Conservation (phyloP, 345 rosid genomes). For the Salix brachista region DNA sequence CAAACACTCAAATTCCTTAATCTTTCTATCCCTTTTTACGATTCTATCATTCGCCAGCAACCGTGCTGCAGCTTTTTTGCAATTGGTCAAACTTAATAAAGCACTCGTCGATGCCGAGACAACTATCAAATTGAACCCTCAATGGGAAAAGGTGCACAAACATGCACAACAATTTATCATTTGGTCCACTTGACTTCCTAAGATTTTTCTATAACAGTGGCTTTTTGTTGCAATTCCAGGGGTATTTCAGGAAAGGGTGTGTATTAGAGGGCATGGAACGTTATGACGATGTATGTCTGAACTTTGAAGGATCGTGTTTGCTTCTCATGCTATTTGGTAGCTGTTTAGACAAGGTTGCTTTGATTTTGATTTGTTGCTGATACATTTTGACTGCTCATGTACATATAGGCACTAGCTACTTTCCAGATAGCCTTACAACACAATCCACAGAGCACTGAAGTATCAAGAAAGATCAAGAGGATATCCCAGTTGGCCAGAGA, state of each 20-base stretch:
- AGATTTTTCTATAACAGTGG: not conserved
- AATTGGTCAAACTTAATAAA: slow-evolving; percentile 82
- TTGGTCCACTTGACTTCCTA: not conserved
- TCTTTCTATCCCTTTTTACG: not conserved
- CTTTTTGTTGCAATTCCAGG: slow-evolving; percentile 41
- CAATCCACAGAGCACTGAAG: slow-evolving; percentile 85
- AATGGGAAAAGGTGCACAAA: slow-evolving; percentile 76
- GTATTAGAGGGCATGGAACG: slow-evolving; percentile 91
- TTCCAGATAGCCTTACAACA: slow-evolving; percentile 66
- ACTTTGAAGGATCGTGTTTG: not conserved
- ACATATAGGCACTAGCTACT: slow-evolving; percentile 63
- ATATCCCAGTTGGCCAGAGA: slow-evolving; percentile 63
- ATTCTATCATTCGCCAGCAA: slow-evolving; percentile 49
- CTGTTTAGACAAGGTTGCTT: not conserved
- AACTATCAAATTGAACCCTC: slow-evolving; percentile 72
- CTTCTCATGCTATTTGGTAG: slow-evolving; percentile 1
- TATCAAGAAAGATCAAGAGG: slow-evolving; percentile 78
- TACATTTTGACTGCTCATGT: slow-evolving; percentile 2
- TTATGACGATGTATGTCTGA: slow-evolving; percentile 67
- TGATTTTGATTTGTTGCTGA: not conserved
- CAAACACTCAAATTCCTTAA: not conserved
- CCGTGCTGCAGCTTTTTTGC: slow-evolving; percentile 93
- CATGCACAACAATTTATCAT: slow-evolving; percentile 8
- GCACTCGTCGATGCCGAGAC: slow-evolving; percentile 92
- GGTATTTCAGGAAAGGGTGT: slow-evolving; percentile 95